phyloP scores from a whole-genome alignment of 768 basidiomycete species.

The Boletus vinaceobasis region DNA sequence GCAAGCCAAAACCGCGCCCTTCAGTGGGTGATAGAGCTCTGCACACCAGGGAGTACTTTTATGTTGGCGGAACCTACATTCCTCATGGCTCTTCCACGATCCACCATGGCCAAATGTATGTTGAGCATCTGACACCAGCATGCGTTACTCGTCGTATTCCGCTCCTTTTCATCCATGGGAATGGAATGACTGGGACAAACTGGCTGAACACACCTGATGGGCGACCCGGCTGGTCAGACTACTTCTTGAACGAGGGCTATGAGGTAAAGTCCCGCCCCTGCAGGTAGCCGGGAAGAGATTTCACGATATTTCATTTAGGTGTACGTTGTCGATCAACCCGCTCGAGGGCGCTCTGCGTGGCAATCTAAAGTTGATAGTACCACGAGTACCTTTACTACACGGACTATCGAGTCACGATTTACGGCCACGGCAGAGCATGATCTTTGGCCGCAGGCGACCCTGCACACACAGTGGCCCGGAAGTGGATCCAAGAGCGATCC shows the following conservation, averaged over 20 bases:
- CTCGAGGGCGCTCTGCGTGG: conserved; percentile 45
- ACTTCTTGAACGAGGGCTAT: conserved; percentile 47
- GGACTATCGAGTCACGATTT: conserved; percentile 38
- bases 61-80: conserved; percentile 43
- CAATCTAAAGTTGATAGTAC: conserved; percentile 38
- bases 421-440: conserved; percentile 39
- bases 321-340: conserved; percentile 46
- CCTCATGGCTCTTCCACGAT: conserved; percentile 35
- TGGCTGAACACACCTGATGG: conserved; percentile 55
- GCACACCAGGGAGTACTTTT: conserved; percentile 47
- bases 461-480: conserved; percentile 54
- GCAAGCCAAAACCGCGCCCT: background rate
- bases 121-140: conserved; percentile 46
- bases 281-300: background rate
- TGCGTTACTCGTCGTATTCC: conserved; percentile 38
- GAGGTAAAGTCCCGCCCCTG: conserved; percentile 33
- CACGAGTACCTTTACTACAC: conserved; percentile 29
- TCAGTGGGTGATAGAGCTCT: conserved; percentile 28
- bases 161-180: conserved; percentile 47
- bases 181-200: conserved; percentile 51
- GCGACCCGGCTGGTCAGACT: conserved; percentile 55
- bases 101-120: conserved; percentile 47
- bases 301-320: conserved; percentile 25
- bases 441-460: conserved; percentile 44
- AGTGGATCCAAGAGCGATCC: conserved; percentile 46